Base-by-base conservation (phyloP, 2,329 filamentous ascomycete species). In the Pestalotiopsis sp. region DNA sequence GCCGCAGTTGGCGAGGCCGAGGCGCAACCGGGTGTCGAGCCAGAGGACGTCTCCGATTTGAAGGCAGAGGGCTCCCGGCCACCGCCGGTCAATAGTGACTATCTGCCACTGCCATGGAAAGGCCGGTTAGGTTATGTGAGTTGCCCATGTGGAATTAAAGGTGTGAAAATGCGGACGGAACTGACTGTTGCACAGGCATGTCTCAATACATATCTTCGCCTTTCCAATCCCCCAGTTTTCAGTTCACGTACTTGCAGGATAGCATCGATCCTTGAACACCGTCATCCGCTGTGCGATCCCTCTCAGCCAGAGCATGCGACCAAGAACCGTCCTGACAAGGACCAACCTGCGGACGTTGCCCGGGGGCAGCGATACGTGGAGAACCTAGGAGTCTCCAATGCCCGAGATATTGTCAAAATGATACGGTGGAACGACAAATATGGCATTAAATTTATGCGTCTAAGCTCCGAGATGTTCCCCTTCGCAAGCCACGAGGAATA, bases 381-480 rank as follows among this genome's bases (percentile, higher is more conserved):
- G 78, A 85, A 87, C 0, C 79, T 98, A 2, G 94, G 94, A 0
- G 79, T 97, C 12, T 89, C 92, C 17, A 98, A 98, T 79, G 92
- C 93, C 1, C 86, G 89, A 56, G 95, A 98, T 74, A 89, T 98
- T 39, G 82, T 87, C 68, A 97, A 97, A 79, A 94, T 98, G 89
- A 76, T 98, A 9, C 87, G 90, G 1, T 98, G 95, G 95, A 98
- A 98, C 76, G 91, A 97, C 72, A 92, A 90, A 73, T 98, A 95
- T 72, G 91, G 92, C 52, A 98, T 98, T 81, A 95, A 90, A 73
- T 98, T 98, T 78, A 89, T 98, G 88, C 89, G 95, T 1, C 84
- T 98, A 23, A 97, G 94, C 73, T 97, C 94, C 67, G 95, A 98
- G 74, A 98, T 98, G 93, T 98, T 98, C 72, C 95, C 95, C 0